Evolutionary conservation across 495 filamentous ascomycete species (phyloP), one percentile per base, ranked within the genome.

Genomic region (Daldinia concentrica): DNA sequence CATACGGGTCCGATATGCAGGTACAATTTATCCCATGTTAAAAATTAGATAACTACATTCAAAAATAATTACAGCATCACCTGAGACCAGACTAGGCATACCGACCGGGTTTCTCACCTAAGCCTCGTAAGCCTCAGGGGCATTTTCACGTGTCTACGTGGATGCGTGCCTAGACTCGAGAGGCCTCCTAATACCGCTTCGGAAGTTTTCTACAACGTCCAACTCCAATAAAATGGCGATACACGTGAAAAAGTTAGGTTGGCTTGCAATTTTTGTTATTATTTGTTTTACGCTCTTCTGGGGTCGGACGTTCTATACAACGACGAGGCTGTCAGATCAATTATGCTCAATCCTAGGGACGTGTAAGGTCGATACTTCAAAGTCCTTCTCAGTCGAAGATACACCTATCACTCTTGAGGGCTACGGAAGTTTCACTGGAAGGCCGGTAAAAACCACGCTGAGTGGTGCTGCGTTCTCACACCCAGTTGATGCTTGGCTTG

Each of bases 401-500:
- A 66, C 34, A 6, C 62, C 71, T 5, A 37, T 74, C 9, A 17
- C 37, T 0, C 67, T 74, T 3, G 63, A 71, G 29, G 67, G 67
- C 1, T 74, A 74, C 51, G 71, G 67, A 30, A 66, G 34, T 1
- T 74, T 74, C 54, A 61, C 59, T 5, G 71, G 71, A 26, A 71
- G 17, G 4, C 19, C 59, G n/a, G 57, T 71, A 32, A 71, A 71
- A 12, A 56, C 43, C 19, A 74, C 71, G 0, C 26, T 74, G 14
- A 71, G 62, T 17, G 67, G 67, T 41, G 55, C 57, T 24, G 58
- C 58, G 5, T 68, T 74, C 9, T 68, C 71, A 1, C 55, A 54
- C n/a, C 59, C 58, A 14, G 71, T 74, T 32, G 71, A 74, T 50
- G 67, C 67, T 32, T 74, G 71, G 71, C 52, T 75, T 6, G 73